Percentiles rank a stretch among this genome's conserved stretches.
Evolutionary conservation across 176 grass and related monocot genomes (phyloP).

Genomic region (Carex parvula): DNA sequence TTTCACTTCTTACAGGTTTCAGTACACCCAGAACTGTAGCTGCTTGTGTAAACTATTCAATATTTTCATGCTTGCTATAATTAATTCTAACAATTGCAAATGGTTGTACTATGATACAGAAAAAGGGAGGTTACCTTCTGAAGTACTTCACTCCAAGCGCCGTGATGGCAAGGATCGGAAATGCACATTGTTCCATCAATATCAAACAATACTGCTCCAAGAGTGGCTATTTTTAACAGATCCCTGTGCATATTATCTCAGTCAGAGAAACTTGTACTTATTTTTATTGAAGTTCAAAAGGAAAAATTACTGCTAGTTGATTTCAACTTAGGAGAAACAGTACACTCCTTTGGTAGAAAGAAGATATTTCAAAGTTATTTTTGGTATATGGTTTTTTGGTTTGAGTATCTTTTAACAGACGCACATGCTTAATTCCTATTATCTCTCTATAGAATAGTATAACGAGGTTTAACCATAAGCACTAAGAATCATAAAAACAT

Average conservation of each 20-base stretch:
- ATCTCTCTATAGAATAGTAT: background rate
- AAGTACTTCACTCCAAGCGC: slow-evolving; percentile 63
- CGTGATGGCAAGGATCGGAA: slow-evolving; percentile 76
- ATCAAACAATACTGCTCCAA: slow-evolving; percentile 79
- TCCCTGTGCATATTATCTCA: slow-evolving; percentile 26
- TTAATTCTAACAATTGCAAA: background rate
- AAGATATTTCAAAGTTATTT: background rate
- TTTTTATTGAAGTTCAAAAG: background rate
- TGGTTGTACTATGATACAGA: background rate
- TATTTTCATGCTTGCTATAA: background rate
- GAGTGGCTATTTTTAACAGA: slow-evolving; percentile 35
- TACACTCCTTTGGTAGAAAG: background rate
- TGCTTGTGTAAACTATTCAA: background rate
- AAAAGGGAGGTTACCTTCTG: slow-evolving; percentile 10
- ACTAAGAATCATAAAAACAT: too few relatives aligned
- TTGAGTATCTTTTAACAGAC: too few relatives aligned
- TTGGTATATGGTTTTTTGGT: too few relatives aligned
- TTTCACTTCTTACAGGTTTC: background rate
- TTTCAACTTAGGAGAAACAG: background rate
- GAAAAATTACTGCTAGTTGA: background rate
- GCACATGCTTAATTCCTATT: background rate
- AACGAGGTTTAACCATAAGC: too few relatives aligned
- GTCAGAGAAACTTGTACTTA: background rate
- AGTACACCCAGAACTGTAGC: background rate
- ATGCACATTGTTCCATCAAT: slow-evolving; percentile 68